These are phyloP conservation scores for Naganishia antarctica DNA, from an alignment of 768 basidiomycete genomes.

Conservation along the genomic window DNA sequence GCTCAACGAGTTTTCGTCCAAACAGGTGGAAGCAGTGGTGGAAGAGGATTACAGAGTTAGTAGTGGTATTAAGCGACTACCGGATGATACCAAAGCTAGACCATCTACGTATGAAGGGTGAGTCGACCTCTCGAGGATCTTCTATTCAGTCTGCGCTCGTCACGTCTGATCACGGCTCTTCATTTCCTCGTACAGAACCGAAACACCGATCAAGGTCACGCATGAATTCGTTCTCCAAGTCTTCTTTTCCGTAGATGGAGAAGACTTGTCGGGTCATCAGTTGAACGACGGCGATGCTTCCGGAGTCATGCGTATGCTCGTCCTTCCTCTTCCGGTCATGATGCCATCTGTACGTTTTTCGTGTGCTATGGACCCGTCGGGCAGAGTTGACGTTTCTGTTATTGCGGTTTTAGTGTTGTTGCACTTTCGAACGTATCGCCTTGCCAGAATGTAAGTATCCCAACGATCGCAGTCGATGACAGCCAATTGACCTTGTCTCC, in stretches of 20 bases:
- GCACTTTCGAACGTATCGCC: constrained; percentile 26
- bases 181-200: constrained; percentile 30
- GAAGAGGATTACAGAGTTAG: constrained; percentile 36
- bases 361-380: background rate
- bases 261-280: constrained; percentile 30
- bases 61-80: constrained; percentile 38
- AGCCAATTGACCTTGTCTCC: background rate
- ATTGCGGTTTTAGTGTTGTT: constrained; percentile 14
- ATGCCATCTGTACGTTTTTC: constrained; percentile 42
- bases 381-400: background rate
- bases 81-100: constrained; percentile 42
- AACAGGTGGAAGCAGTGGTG: constrained; percentile 29
- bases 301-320: constrained; percentile 44
- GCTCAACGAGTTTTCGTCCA: constrained; percentile 23
- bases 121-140: constrained; percentile 16
- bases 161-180: background rate
- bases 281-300: constrained; percentile 34
- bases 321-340: constrained; percentile 34
- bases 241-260: constrained; percentile 39
- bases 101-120: constrained; percentile 43
- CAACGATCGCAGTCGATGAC: background rate
- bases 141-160: background rate
- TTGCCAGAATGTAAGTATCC: constrained; percentile 27
- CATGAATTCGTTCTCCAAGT: constrained; percentile 37
- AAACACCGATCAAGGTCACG: constrained; percentile 33